Evolutionary conservation across 2,329 filamentous ascomycete genomes (phyloP).

Genomic region (Ceratocystis harringtonii): DNA sequence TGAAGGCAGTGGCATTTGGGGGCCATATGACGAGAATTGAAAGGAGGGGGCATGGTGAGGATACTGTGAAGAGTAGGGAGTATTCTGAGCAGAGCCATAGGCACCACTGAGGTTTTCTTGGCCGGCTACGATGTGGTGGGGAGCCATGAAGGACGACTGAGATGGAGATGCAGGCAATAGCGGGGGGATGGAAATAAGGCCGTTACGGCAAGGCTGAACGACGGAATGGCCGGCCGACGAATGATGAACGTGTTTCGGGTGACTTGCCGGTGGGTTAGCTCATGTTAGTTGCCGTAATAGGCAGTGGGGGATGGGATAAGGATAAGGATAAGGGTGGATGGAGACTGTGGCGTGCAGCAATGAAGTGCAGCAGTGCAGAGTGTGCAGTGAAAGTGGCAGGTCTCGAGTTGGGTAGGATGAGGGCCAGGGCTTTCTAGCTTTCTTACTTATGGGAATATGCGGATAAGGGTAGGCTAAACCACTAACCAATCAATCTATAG

Average conservation of each 20-base stretch:
- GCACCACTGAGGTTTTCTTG: neutral
- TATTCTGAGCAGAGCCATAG: neutral
- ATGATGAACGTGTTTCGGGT: neutral
- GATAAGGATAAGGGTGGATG: slow-evolving; percentile 4
- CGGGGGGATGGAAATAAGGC: neutral
- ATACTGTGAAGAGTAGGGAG: neutral
- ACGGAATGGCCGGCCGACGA: neutral
- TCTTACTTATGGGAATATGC: neutral
- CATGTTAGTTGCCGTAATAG: slow-evolving; percentile 14
- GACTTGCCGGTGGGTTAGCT: slow-evolving; percentile 9
- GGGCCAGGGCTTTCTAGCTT: neutral
- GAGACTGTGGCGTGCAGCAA: neutral
- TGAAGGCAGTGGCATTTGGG: neutral
- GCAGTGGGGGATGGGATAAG: slow-evolving; percentile 7
- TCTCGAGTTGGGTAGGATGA: neutral
- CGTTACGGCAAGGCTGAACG: neutral
- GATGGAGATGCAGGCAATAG: neutral
- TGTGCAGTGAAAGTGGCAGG: neutral
- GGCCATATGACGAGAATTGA: neutral
- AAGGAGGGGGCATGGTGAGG: neutral
- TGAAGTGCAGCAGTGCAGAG: neutral
- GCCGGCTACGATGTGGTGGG: slow-evolving; percentile 6
- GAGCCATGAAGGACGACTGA: slow-evolving; percentile 1
- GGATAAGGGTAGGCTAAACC: neutral
- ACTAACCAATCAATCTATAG: neutral